Evolutionary conservation across 2,329 filamentous ascomycete genomes (phyloP).

Genomic region (Diplodia seriata): DNA sequence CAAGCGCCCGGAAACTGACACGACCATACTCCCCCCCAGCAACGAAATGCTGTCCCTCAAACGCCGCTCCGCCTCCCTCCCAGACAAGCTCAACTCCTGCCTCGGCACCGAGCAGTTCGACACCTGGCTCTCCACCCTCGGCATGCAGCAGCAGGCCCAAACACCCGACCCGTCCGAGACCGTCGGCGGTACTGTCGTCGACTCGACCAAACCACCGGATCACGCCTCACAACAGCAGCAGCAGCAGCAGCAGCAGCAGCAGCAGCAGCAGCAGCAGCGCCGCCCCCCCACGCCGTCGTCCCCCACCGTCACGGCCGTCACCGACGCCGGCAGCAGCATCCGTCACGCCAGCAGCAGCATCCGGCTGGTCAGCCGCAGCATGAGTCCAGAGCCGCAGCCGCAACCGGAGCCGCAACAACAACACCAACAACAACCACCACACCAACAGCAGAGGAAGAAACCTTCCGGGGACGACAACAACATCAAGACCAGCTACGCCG

Average conservation of each 20-base stretch:
- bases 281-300: neutral
- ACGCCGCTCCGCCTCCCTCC: constrained; percentile 26
- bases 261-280: neutral
- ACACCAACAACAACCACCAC: too few species aligned
- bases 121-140: constrained; percentile 35
- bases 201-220: neutral
- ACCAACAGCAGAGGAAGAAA: neutral
- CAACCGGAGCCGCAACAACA: neutral
- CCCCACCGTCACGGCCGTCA: neutral
- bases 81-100: constrained; percentile 29
- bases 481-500: neutral
- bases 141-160: constrained; percentile 12
- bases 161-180: neutral
- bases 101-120: constrained; percentile 35
- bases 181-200: neutral
- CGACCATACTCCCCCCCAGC: constrained; percentile 2
- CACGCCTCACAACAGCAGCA: neutral
- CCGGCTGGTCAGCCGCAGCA: neutral
- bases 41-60: constrained; percentile 25
- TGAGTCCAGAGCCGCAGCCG: neutral
- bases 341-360: constrained; percentile 1
- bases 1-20: neutral
- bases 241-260: neutral
- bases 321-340: constrained; percentile 1
- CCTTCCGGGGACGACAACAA: neutral